Percentiles rank a stretch among this genome's conserved stretches.
These are phyloP conservation scores for Colletotrichum sp. DNA, from an alignment of 2,329 filamentous ascomycete genomes.

Conservation along the genomic window DNA sequence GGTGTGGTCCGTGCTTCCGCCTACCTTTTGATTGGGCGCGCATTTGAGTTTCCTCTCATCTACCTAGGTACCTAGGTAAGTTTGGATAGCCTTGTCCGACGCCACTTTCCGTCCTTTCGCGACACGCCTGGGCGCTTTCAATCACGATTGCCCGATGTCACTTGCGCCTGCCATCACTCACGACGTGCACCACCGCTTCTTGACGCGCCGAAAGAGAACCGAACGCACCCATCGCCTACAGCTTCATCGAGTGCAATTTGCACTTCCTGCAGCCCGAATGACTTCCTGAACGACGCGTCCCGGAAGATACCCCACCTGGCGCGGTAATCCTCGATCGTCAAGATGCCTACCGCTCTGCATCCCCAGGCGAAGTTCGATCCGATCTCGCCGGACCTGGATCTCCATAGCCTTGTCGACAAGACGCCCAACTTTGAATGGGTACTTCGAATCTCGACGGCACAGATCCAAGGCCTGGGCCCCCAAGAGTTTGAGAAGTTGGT, in stretches of 20 bases:
- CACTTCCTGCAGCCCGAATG: background rate
- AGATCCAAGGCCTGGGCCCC: slow-evolving; percentile 78
- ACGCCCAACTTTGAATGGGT: slow-evolving; percentile 89
- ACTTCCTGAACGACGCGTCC: background rate
- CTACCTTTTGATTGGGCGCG: background rate
- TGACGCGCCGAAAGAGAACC: background rate
- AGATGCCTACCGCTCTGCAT: slow-evolving; percentile 77
- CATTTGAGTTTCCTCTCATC: background rate
- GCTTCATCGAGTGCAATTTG: background rate
- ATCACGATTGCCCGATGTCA: background rate
- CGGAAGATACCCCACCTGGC: background rate
- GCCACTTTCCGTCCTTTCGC: background rate
- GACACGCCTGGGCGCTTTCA: background rate
- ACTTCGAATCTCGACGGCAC: slow-evolving; percentile 77
- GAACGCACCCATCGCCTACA: background rate
- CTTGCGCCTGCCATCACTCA: background rate
- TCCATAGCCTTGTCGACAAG: slow-evolving; percentile 75
- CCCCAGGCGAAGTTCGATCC: slow-evolving; percentile 92
- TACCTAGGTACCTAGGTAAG: background rate
- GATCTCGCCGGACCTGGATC: slow-evolving; percentile 83
- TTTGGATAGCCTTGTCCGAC: background rate
- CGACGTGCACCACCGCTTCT: too few relatives aligned
- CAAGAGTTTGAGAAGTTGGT: slow-evolving; percentile 88
- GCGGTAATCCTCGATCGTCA: slow-evolving; percentile 26
- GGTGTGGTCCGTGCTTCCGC: background rate